Base-by-base conservation (phyloP, 164 flowering plant genomes). In the Vitis rotundifolia region DNA sequence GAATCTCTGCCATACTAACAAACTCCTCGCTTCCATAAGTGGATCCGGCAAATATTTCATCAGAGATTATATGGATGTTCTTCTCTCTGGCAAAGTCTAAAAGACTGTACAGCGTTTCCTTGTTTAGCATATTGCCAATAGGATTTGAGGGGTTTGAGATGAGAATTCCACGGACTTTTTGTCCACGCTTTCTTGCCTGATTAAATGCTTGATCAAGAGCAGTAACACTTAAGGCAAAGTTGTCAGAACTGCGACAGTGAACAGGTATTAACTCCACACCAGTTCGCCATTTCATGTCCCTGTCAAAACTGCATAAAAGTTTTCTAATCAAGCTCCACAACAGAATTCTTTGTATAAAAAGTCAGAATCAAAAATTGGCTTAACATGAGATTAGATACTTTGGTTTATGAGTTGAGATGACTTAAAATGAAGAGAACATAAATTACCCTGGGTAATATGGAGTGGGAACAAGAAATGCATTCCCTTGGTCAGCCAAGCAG, bases 81-180 rank as follows among this genome's bases (percentile, higher is more conserved):
- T 90, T 89, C 70, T 89, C 90, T 63, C 77, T 79, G 28, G 90
- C 90, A 72, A 93, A 93, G 62, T 81, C 82, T 18, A 89, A 48
- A 55, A 93, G 62, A 63, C 63, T 69, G 28, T 63, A 68, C 12
- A 93, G 89, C 19, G 76, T 78, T 47, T 86, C 84, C 44, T 80
- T 69, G 9, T 72, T 54, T 55, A 87, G 63, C 28, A 88, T 2
- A 64, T 74, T 85, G 64, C 98, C 97, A 64, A 91, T 84, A 53
- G 98, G 98, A 69, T 93, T 91, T 59, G 97, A 80, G 7, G 97
- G 98, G 77, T 93, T 91, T 26, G 91, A 84, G 19, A 93, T 74
- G 58, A 93, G 81, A 55, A 93, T 68, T n/a, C 92, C 97, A 37
- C 87, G 87, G 14, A 93, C 83, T 73, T 64, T 81, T 58, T 76